Base-by-base conservation (phyloP, 2,329 filamentous ascomycete species). In the Fusarium miscanthi region DNA sequence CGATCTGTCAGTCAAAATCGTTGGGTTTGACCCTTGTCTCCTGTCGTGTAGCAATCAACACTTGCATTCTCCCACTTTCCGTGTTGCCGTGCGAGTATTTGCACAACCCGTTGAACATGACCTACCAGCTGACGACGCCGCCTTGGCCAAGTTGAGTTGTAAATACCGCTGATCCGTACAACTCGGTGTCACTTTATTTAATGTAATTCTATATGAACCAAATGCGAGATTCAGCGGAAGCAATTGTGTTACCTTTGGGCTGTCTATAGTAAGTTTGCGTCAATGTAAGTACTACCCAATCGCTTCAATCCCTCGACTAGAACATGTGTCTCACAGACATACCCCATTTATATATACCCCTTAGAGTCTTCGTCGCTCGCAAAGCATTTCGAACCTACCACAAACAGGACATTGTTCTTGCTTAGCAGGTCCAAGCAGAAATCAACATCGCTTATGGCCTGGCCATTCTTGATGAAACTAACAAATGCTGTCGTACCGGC, bases 401-500 rank as follows among this genome's bases (percentile, higher is more conserved):
- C 84, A 66, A 96, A 85, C 85, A 96, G 86, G 10, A 94, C 92
- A 23, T 92, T 92, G 0, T 87, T 91, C 81, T 90, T 88, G 57
- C 90, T 86, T 33, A 93, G 82, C 40, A 97, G 81, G 77, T 90
- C 87, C 74, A 89, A 83, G 75, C 92, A 95, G 74, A 97, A 92
- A 8, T 85, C 85, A n/a, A 87, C 88, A 69, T 95, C 92, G 75
- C 95, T 89, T 1, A 97, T 87, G 4, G 89, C 86, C 78, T 87
- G 84, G 1, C 84, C 89, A 49, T 87, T 87, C 56, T 86, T 85
- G 59, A 84, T 85, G 72, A 97, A 94, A 75, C 88, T 89, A 63
- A 97, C 82, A 76, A 97, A 93, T 0, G 92, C 92, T 13, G 92
- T 95, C 4, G 93, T 97, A 0, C 94, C 94, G 2, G 93, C 93